Evolutionary conservation across 345 rosid genomes (phyloP).

Genomic region (Diplotaxis tenuifolia): DNA sequence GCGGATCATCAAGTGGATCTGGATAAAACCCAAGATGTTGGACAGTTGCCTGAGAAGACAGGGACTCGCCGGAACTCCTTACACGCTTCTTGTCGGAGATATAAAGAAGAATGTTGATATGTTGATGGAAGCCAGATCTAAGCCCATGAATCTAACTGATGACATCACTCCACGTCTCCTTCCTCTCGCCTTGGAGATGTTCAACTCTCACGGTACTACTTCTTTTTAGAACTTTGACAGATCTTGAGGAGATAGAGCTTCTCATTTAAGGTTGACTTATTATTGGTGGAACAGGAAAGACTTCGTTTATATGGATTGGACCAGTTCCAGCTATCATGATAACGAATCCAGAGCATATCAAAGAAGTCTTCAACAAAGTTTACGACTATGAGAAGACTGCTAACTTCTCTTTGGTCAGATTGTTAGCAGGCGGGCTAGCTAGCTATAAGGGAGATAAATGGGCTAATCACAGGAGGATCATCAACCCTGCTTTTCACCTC

Average conservation of each 20-base stretch:
- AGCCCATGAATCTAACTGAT: conserved; percentile 37
- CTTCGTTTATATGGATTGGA: conserved; percentile 46
- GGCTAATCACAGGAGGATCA: conserved; percentile 48
- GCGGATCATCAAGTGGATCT: conserved; percentile 43
- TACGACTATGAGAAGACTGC: conserved; percentile 35
- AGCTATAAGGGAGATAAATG: conserved; percentile 45
- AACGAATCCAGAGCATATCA: conserved; percentile 43
- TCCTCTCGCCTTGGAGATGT: conserved; percentile 37
- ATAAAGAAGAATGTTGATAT: conserved; percentile 25
- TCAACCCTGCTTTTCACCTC: conserved; percentile 51
- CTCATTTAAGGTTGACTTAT: conserved; percentile 2
- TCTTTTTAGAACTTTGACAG: background rate
- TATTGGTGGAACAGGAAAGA: conserved; percentile 39
- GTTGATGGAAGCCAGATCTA: conserved; percentile 36
- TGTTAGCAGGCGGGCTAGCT: conserved; percentile 39
- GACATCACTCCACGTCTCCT: conserved; percentile 38
- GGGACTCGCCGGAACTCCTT: conserved; percentile 48
- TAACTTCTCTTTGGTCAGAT: conserved; percentile 32
- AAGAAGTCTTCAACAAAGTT: conserved; percentile 38
- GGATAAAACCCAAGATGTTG: conserved; percentile 50
- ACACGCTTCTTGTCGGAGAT: conserved; percentile 44
- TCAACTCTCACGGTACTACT: conserved; percentile 40
- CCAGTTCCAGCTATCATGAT: conserved; percentile 41
- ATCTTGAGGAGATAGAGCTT: background rate
- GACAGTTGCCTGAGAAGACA: conserved; percentile 46